Conservation (phyloP, 805 yeast genomes). For the Zygosaccharomyces rouxii region DNA sequence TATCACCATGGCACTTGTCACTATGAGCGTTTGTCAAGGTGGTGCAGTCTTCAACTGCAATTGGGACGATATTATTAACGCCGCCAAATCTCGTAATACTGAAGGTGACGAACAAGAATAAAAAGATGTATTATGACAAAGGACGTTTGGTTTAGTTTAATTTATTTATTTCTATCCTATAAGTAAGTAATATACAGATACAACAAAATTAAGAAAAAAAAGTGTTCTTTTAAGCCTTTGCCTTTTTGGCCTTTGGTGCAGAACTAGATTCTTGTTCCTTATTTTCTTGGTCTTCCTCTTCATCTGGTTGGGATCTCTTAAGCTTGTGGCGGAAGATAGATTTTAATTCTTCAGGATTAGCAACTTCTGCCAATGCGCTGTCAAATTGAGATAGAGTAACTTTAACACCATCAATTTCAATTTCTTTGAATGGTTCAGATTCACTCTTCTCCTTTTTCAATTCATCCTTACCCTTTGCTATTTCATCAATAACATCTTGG, state of each 20-base stretch:
- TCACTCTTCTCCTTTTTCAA: conserved; percentile 22
- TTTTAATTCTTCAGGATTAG: conserved; percentile 64
- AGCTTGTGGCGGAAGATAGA: conserved; percentile 57
- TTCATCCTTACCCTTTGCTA: conserved; percentile 27
- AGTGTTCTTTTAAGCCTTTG: neutral
- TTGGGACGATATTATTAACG: conserved; percentile 29
- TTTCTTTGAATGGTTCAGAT: conserved; percentile 22
- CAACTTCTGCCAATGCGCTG: conserved; percentile 77
- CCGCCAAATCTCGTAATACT: conserved; percentile 29
- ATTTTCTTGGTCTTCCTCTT: conserved; percentile 11
- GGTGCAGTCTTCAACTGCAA: conserved; percentile 35
- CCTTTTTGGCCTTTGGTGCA: conserved; percentile 25
- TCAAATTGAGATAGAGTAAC: conserved; percentile 59
- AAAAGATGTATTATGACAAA: neutral
- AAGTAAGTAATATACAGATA: conserved; percentile 1
- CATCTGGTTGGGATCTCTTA: conserved; percentile 29
- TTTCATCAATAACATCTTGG: conserved; percentile 43
- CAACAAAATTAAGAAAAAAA: neutral
- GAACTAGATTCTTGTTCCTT: conserved; percentile 14
- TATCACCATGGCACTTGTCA: conserved; percentile 30
- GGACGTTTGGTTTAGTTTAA: neutral
- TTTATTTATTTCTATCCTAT: neutral
- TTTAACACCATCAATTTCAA: conserved; percentile 37
- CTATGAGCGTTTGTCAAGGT: conserved; percentile 35
- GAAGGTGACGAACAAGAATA: conserved; percentile 14